Percentiles rank a stretch among this genome's conserved stretches.
Evolutionary conservation across 1,284 basidiomycete genomes (phyloP).

Genomic region (Sporisorium graminicola): DNA sequence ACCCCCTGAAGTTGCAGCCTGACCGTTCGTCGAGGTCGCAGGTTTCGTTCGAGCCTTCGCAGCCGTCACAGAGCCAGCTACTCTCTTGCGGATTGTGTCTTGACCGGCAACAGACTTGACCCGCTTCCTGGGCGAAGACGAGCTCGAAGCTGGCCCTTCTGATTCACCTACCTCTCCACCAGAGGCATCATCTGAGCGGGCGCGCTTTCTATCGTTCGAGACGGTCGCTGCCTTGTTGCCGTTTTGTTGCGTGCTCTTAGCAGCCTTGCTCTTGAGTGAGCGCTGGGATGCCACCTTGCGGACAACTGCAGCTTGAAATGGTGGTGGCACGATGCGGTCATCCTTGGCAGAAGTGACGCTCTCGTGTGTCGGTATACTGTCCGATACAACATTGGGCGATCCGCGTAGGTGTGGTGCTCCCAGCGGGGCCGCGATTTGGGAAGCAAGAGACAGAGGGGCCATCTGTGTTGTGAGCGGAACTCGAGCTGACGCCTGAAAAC

Average conservation of each 20-base stretch:
- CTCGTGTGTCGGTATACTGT: slow-evolving; percentile 9
- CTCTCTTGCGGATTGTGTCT: slow-evolving; percentile 5
- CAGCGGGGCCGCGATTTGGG: not conserved
- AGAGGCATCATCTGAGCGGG: slow-evolving; percentile 2
- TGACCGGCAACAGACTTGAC: slow-evolving; percentile 8
- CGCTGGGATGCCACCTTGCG: slow-evolving; percentile 23
- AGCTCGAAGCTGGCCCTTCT: not conserved
- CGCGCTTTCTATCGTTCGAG: slow-evolving; percentile 24
- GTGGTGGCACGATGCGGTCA: slow-evolving; percentile 29
- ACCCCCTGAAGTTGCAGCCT: not conserved
- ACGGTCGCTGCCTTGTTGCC: not conserved
- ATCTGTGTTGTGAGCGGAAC: slow-evolving; percentile 24
- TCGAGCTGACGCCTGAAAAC: slow-evolving; percentile 15
- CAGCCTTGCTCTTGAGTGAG: slow-evolving; percentile 21
- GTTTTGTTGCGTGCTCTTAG: not conserved
- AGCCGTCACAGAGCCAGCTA: not conserved
- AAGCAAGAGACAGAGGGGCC: slow-evolving; percentile 27
- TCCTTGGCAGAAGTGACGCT: slow-evolving; percentile 18
- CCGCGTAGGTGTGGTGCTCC: not conserved
- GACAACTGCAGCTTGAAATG: not conserved
- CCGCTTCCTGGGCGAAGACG: slow-evolving; percentile 22
- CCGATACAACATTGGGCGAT: not conserved
- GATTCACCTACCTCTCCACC: not conserved
- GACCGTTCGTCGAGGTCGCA: not conserved
- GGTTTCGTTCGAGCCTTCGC: slow-evolving; percentile 12